Conservation (phyloP, 306 rosid species). For the Acmispon strigosus region DNA sequence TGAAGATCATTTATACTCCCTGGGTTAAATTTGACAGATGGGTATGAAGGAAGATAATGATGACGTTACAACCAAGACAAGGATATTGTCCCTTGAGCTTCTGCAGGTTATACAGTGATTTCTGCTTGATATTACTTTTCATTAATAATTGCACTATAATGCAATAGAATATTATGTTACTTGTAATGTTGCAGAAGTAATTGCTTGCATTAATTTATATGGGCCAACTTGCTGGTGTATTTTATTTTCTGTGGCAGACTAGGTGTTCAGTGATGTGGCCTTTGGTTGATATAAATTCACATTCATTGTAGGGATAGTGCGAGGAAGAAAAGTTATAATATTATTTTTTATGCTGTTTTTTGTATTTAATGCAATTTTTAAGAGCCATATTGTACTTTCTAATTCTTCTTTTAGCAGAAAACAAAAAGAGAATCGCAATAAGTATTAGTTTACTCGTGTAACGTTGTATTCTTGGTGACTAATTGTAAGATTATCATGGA, state of each 20-base stretch:
- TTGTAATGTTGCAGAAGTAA: neutral
- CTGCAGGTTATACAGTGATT: conserved; percentile 69
- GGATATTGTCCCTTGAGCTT: conserved; percentile 97
- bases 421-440: neutral
- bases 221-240: neutral
- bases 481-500: neutral
- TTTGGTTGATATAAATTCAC: conserved; percentile 5
- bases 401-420: neutral
- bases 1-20: conserved; percentile 17
- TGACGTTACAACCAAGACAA: conserved; percentile 87
- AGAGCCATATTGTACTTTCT: neutral
- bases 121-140: conserved; percentile 14
- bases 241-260: neutral
- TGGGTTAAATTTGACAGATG: conserved; percentile 58
- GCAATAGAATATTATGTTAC: conserved; percentile 7
- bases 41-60: conserved; percentile 97
- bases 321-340: neutral
- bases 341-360: neutral
- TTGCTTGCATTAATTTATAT: conserved; percentile 3
- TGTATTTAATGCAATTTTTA: conserved; percentile 9
- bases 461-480: neutral
- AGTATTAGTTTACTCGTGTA: neutral
- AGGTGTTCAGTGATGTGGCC: neutral
- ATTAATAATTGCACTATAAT: conserved; percentile 1
- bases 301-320: neutral